A percentile compares a stretch with the other conserved stretches of the same genome.
phyloP scores from a whole-genome alignment of 352 stramenopile genomes.

The Phytophthora pinifolia region DNA sequence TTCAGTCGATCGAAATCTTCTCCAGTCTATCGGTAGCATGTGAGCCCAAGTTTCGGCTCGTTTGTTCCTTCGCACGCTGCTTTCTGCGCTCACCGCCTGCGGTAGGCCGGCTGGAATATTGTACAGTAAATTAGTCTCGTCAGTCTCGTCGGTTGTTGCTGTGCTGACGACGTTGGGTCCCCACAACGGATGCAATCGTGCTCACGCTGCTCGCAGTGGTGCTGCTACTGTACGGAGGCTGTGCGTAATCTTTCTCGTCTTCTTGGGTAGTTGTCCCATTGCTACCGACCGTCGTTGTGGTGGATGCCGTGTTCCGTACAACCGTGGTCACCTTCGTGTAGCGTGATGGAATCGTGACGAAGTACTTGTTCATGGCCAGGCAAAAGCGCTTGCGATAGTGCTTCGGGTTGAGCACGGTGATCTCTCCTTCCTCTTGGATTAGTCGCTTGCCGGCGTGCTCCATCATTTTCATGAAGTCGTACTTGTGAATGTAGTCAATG shows the following conservation, averaged over 20 bases:
- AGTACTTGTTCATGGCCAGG: slow-evolving; percentile 89
- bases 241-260: slow-evolving; percentile 32
- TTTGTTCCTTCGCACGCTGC: background rate
- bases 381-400: slow-evolving; percentile 88
- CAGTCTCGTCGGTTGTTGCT: background rate
- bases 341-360: slow-evolving; percentile 83
- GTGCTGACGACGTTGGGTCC: slow-evolving; percentile 20
- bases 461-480: slow-evolving; percentile 91
- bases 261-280: slow-evolving; percentile 26
- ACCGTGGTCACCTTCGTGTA: slow-evolving; percentile 85
- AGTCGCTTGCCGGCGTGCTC: slow-evolving; percentile 87
- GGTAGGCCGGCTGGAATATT: slow-evolving; percentile 11
- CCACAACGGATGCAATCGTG: slow-evolving; percentile 22
- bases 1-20: background rate
- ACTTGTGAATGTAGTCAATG: slow-evolving; percentile 92
- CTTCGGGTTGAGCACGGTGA: slow-evolving; percentile 86
- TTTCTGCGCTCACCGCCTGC: background rate
- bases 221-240: slow-evolving; percentile 31
- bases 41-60: background rate
- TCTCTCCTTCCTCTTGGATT: slow-evolving; percentile 88
- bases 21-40: slow-evolving; percentile 16
- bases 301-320: slow-evolving; percentile 39
- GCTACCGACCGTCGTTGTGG: slow-evolving; percentile 23
- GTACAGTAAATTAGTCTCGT: slow-evolving; percentile 32
- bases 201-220: slow-evolving; percentile 34